A percentile compares a stretch with the other conserved stretches of the same genome.
Conservation (phyloP, 495 filamentous ascomycete genomes). For the Trichocladium uniseriatum region DNA sequence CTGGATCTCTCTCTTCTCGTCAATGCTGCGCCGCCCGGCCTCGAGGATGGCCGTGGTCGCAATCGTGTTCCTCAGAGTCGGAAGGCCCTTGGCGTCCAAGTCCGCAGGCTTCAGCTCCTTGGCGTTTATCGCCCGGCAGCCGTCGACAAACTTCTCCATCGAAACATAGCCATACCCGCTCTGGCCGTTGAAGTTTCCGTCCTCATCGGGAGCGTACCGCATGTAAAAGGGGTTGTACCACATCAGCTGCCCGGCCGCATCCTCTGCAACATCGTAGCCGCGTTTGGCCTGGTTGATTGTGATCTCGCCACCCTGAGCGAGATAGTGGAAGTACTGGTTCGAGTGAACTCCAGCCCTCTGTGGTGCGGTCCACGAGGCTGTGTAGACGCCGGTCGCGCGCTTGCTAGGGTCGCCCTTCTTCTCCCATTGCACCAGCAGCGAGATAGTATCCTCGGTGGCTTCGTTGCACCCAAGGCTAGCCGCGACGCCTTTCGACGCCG, state of each 20-base stretch:
- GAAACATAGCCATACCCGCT: slow-evolving; percentile 87
- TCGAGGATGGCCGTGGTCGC: slow-evolving; percentile 86
- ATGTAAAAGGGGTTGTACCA: slow-evolving; percentile 98
- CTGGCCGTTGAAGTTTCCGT: slow-evolving; percentile 88
- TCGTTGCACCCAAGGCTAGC: slow-evolving; percentile 68
- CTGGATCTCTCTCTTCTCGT: slow-evolving; percentile 67
- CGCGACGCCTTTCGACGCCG: slow-evolving; percentile 58
- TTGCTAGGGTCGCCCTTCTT: slow-evolving; percentile 57
- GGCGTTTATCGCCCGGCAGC: slow-evolving; percentile 67
- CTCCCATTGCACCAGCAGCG: slow-evolving; percentile 78
- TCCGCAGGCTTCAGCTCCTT: slow-evolving; percentile 59
- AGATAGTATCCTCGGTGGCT: slow-evolving; percentile 87
- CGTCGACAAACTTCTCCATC: slow-evolving; percentile 94
- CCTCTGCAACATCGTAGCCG: slow-evolving; percentile 87
- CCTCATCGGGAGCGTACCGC: slow-evolving; percentile 89
- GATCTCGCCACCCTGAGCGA: slow-evolving; percentile 76
- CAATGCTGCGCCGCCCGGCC: slow-evolving; percentile 70
- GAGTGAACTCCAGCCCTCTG: slow-evolving; percentile 86
- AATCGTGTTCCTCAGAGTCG: slow-evolving; percentile 80
- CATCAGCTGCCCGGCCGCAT: slow-evolving; percentile 54
- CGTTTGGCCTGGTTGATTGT: slow-evolving; percentile 88
- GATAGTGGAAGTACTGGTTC: slow-evolving; percentile 94
- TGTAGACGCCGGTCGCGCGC: slow-evolving; percentile 83
- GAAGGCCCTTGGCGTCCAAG: slow-evolving; percentile 69
- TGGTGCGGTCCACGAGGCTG: slow-evolving; percentile 88